These are phyloP conservation scores for Penicillium sp. DNA, from an alignment of 2,329 filamentous ascomycete species.

Conservation along the genomic window DNA sequence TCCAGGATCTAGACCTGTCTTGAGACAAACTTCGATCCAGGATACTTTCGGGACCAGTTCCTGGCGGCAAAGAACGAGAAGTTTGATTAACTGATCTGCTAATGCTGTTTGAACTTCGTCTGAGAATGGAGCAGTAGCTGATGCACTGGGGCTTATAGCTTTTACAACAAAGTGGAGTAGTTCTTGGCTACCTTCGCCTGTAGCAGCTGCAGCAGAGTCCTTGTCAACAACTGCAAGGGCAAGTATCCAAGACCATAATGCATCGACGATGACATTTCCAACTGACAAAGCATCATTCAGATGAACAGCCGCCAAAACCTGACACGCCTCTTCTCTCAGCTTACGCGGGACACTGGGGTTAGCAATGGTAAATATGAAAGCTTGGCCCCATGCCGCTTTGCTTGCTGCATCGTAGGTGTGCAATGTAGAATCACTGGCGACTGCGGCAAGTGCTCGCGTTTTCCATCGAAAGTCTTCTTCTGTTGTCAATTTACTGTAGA, in stretches of 20 bases:
- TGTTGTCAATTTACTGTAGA: constrained; percentile 73
- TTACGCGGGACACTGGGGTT: constrained; percentile 58
- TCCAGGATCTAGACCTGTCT: constrained; percentile 77
- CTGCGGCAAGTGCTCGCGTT: constrained; percentile 62
- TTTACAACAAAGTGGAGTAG: constrained; percentile 55
- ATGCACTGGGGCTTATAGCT: constrained; percentile 36
- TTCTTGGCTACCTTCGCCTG: constrained; percentile 62
- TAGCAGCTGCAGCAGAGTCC: constrained; percentile 64
- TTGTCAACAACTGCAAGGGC: constrained; percentile 68
- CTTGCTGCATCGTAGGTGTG: constrained; percentile 44
- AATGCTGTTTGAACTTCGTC: constrained; percentile 49
- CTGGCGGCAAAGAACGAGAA: constrained; percentile 73
- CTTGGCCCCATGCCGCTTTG: constrained; percentile 75
- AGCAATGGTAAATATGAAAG: constrained; percentile 73
- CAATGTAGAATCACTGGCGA: constrained; percentile 54
- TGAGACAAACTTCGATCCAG: constrained; percentile 88
- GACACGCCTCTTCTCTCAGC: constrained; percentile 61
- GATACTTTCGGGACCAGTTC: constrained; percentile 72
- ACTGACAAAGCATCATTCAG: constrained; percentile 54
- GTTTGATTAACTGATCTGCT: constrained; percentile 67
- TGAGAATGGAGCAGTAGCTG: constrained; percentile 23
- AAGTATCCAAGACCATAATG: constrained; percentile 76
- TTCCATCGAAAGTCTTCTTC: constrained; percentile 79
- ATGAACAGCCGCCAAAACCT: constrained; percentile 64
- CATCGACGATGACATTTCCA: constrained; percentile 62